Percentiles rank a stretch among this genome's conserved stretches.
These are phyloP conservation scores for Pichia pseudocactophila DNA, from an alignment of 805 yeast species.

Conservation along the genomic window DNA sequence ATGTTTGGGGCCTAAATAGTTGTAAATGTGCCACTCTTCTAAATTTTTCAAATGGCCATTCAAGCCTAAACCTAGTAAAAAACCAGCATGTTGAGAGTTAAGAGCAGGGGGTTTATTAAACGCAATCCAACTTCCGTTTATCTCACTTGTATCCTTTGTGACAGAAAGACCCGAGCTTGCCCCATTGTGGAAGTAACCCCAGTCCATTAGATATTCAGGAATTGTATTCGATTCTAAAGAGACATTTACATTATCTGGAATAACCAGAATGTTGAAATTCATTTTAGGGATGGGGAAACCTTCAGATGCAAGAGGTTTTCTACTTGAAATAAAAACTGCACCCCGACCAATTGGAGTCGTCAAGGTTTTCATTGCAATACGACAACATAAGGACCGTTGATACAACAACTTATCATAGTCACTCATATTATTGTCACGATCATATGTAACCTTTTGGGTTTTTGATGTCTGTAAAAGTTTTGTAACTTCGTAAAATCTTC, in stretches of 20 bases:
- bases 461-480: slow-evolving; percentile 62
- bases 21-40: slow-evolving; percentile 96
- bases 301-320: slow-evolving; percentile 77
- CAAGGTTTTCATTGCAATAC: slow-evolving; percentile 62
- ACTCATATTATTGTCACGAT: slow-evolving; percentile 29
- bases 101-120: slow-evolving; percentile 68
- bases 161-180: slow-evolving; percentile 75
- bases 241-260: slow-evolving; percentile 57
- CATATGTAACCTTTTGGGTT: slow-evolving; percentile 43
- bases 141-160: slow-evolving; percentile 56
- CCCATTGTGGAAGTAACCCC: slow-evolving; percentile 93
- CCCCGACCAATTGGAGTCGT: slow-evolving; percentile 75
- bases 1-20: slow-evolving; percentile 85
- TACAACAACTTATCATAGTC: slow-evolving; percentile 50
- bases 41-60: slow-evolving; percentile 76
- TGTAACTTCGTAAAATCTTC: slow-evolving; percentile 72
- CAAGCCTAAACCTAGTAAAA: slow-evolving; percentile 82
- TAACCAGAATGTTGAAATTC: slow-evolving; percentile 55
- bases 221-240: slow-evolving; percentile 47
- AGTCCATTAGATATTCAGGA: slow-evolving; percentile 42
- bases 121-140: slow-evolving; percentile 85
- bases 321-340: slow-evolving; percentile 56
- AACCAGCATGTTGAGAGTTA: slow-evolving; percentile 88
- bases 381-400: slow-evolving; percentile 49
- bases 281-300: slow-evolving; percentile 70